These are phyloP conservation scores for Syncephalastrum racemosum DNA, from an alignment of 371 early-diverging fungal genomes.

Conservation along the genomic window DNA sequence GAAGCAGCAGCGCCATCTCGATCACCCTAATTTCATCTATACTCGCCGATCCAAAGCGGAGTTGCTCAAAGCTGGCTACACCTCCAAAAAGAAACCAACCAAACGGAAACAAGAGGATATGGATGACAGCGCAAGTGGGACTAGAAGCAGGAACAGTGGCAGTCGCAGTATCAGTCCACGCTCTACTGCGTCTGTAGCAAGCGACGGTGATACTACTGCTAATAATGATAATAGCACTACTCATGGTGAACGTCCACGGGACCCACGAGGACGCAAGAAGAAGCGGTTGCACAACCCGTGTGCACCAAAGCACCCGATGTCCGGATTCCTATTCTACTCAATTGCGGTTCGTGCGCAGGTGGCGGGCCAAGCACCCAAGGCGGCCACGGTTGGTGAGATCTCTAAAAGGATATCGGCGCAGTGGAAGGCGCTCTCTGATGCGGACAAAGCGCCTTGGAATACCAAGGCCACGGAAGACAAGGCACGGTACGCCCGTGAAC, in stretches of 20 bases:
- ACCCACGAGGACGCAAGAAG: conserved; percentile 59
- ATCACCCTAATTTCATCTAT: conserved; percentile 64
- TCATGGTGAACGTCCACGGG: conserved; percentile 28
- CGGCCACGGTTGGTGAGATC: conserved; percentile 61
- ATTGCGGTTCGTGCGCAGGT: conserved; percentile 59
- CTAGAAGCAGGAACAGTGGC: neutral
- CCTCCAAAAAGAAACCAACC: conserved; percentile 17
- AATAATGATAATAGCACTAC: conserved; percentile 10
- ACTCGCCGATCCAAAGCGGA: conserved; percentile 65
- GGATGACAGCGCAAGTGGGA: conserved; percentile 15
- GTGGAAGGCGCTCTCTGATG: conserved; percentile 60
- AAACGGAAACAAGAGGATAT: conserved; percentile 18
- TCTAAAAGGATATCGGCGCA: conserved; percentile 62
- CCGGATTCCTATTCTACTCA: conserved; percentile 71
- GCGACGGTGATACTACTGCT: conserved; percentile 7
- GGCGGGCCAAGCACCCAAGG: conserved; percentile 52
- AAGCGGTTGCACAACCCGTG: conserved; percentile 60
- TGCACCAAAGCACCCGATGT: conserved; percentile 82
- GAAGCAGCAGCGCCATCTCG: conserved; percentile 59
- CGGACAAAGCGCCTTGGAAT: conserved; percentile 59
- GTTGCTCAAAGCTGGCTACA: conserved; percentile 47
- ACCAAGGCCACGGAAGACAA: conserved; percentile 68
- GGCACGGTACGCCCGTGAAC: conserved; percentile 71
- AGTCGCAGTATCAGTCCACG: conserved; percentile 12
- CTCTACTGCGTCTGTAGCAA: neutral